These are phyloP conservation scores for Euphorbia lathyris DNA, from an alignment of 345 rosid species.

Conservation along the genomic window DNA sequence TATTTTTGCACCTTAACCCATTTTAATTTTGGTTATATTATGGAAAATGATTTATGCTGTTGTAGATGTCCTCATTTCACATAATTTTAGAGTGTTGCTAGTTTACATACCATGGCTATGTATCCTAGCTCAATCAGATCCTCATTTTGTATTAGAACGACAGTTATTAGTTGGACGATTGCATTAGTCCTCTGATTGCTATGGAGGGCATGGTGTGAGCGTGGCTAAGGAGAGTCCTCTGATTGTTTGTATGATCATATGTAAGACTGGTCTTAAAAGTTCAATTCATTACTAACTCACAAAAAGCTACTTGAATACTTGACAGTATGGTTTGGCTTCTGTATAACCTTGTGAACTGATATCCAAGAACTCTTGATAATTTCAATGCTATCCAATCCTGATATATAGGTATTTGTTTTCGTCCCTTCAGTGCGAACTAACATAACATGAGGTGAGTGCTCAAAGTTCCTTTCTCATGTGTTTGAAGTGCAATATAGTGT, in stretches of 20 bases:
- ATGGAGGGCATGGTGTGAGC: neutral
- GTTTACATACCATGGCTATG: too few relatives aligned
- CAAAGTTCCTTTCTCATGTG: neutral
- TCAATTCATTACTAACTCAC: neutral
- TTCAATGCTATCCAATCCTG: neutral
- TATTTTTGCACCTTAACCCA: too few relatives aligned
- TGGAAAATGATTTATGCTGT: neutral
- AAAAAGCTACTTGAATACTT: neutral
- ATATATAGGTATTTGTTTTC: neutral
- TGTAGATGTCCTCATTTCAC: neutral
- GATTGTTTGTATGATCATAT: neutral
- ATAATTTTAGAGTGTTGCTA: neutral
- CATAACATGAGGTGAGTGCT: neutral
- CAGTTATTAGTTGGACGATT: neutral
- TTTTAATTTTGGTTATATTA: neutral
- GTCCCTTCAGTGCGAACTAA: neutral
- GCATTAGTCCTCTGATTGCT: neutral
- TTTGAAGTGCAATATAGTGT: neutral
- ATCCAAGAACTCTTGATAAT: neutral
- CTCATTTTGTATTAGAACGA: too few relatives aligned
- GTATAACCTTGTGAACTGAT: neutral
- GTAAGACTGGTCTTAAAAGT: neutral
- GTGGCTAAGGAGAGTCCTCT: neutral
- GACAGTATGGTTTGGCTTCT: neutral
- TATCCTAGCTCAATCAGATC: too few relatives aligned